These are phyloP conservation scores for Aureobasidium sp. DNA, from an alignment of 2,329 filamentous ascomycete genomes.

Conservation along the genomic window DNA sequence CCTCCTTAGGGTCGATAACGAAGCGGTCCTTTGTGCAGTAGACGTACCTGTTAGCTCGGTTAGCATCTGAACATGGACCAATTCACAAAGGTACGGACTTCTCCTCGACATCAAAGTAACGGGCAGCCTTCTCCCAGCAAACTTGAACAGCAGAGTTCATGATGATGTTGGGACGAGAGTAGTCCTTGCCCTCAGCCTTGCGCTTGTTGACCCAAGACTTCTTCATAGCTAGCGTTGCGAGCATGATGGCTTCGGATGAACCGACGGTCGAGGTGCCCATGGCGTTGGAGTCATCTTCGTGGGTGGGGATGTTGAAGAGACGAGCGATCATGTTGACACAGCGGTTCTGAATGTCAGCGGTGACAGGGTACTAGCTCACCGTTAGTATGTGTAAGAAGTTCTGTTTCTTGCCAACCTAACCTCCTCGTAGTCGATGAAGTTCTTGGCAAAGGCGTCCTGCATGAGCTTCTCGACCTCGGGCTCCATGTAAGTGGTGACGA, in stretches of 20 bases:
- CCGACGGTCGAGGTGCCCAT: constrained; percentile 86
- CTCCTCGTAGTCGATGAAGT: constrained; percentile 58
- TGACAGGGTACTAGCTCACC: constrained; percentile 31
- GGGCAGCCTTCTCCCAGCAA: constrained; percentile 78
- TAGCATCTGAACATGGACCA: too few species aligned
- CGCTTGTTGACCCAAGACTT: constrained; percentile 85
- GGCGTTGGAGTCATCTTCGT: constrained; percentile 49
- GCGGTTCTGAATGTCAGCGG: constrained; percentile 64
- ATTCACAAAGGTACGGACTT: constrained; percentile 33
- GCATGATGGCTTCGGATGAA: constrained; percentile 81
- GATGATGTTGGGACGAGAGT: constrained; percentile 77
- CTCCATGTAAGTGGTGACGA: constrained; percentile 97
- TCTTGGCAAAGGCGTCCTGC: constrained; percentile 84
- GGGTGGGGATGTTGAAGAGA: constrained; percentile 70
- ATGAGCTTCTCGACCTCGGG: constrained; percentile 95
- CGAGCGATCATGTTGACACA: constrained; percentile 69
- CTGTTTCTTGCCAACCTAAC: too few species aligned
- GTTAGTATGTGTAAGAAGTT: background rate
- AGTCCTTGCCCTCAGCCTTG: constrained; percentile 72
- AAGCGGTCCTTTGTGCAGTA: constrained; percentile 49
- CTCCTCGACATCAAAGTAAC: constrained; percentile 69
- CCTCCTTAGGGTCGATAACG: constrained; percentile 55
- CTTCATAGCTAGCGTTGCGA: constrained; percentile 85
- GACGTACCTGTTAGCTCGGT: constrained; percentile 37
- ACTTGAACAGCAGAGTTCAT: constrained; percentile 97